Evolutionary conservation across 331 rosid genomes (phyloP).

Genomic region (Acacia pycnantha): DNA sequence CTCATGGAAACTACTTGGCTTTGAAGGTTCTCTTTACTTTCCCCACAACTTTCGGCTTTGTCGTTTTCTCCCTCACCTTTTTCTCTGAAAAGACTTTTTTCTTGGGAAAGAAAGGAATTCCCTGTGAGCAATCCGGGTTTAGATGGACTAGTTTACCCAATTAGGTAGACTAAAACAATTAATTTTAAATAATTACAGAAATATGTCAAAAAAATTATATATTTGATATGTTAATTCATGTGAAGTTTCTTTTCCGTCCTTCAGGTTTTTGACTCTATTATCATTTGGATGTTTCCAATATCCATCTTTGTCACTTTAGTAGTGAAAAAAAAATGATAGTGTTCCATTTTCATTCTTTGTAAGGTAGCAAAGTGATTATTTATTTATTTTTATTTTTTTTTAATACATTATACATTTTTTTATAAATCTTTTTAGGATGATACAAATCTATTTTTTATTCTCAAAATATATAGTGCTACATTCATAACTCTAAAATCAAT

Average conservation of each 20-base stretch:
- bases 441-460: background rate
- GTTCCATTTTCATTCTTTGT: background rate
- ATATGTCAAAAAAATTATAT: background rate
- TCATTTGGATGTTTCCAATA: background rate
- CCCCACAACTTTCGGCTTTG: conserved; percentile 40
- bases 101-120: background rate
- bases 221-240: background rate
- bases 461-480: too few relatives aligned
- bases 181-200: background rate
- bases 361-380: background rate
- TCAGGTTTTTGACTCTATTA: background rate
- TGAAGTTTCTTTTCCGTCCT: background rate
- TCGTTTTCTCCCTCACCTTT: background rate
- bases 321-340: background rate
- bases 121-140: background rate
- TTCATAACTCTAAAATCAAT: too few relatives aligned
- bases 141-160: background rate
- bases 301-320: background rate
- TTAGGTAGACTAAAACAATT: background rate
- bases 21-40: conserved; percentile 27
- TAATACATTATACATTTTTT: background rate
- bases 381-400: background rate
- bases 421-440: background rate
- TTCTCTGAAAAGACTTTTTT: background rate
- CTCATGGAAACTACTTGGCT: conserved; percentile 19